Evolutionary conservation across 164 flowering plant genomes (phyloP).

Genomic region (Liquidambar formosana): DNA sequence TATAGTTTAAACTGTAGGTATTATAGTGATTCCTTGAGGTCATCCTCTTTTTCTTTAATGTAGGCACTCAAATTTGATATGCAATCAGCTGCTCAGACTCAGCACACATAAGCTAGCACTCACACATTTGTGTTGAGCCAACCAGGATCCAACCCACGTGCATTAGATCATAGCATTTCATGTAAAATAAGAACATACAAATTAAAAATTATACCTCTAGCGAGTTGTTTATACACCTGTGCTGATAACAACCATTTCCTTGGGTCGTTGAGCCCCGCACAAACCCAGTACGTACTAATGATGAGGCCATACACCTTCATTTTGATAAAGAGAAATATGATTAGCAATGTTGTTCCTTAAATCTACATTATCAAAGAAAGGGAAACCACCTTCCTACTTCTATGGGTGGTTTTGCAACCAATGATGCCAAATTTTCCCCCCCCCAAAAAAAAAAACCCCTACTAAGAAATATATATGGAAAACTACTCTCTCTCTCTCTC

Average conservation of each 20-base stretch:
- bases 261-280: conserved; percentile 91
- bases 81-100: background rate
- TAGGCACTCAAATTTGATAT: too few relatives aligned
- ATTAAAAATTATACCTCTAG: conserved; percentile 64
- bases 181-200: background rate
- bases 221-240: conserved; percentile 77
- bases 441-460: background rate
- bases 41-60: too few relatives aligned
- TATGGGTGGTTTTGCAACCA: background rate
- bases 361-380: too few relatives aligned
- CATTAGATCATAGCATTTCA: background rate
- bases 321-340: background rate
- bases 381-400: too few relatives aligned
- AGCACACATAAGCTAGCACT: background rate
- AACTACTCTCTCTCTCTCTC: too few relatives aligned
- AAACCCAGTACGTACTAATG: conserved; percentile 93
- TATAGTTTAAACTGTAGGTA: background rate
- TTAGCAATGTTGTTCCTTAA: background rate
- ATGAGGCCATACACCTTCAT: conserved; percentile 94
- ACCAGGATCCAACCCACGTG: background rate
- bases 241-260: conserved; percentile 99
- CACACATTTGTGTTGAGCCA: background rate
- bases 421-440: background rate
- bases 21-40: background rate
- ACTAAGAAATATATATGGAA: background rate